phyloP scores from a whole-genome alignment of 768 basidiomycete species.

The Agrocybe pediades region DNA sequence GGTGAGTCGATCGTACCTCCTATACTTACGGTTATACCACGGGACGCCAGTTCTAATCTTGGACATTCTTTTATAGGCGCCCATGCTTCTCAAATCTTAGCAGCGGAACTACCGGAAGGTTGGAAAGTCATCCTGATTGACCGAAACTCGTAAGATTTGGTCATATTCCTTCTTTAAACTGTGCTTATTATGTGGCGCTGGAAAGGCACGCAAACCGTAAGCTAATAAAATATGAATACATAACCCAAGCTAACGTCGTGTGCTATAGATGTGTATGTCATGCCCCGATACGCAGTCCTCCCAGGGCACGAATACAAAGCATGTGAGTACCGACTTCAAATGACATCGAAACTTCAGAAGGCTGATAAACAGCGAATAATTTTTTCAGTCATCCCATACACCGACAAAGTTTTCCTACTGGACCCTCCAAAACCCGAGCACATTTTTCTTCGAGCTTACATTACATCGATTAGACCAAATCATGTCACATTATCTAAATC shows the following conservation, averaged over 20 bases:
- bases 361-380: no score
- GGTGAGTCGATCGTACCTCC: constrained; percentile 31
- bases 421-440: constrained; percentile 24
- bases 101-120: constrained; percentile 45
- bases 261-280: constrained; percentile 51
- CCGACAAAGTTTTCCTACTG: constrained; percentile 42
- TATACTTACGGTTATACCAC: background rate
- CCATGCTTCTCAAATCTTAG: constrained; percentile 50
- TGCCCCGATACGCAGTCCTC: constrained; percentile 58
- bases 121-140: constrained; percentile 63
- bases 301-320: constrained; percentile 68
- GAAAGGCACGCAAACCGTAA: constrained; percentile 53
- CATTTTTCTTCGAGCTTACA: constrained; percentile 45
- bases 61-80: constrained; percentile 42
- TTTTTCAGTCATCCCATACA: constrained; percentile 53
- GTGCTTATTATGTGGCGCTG: background rate
- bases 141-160: constrained; percentile 51
- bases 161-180: background rate
- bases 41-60: constrained; percentile 3
- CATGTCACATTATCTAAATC: constrained; percentile 46
- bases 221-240: constrained; percentile 12
- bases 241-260: background rate
- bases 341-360: background rate
- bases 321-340: constrained; percentile 35
- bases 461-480: constrained; percentile 39